phyloP scores from a whole-genome alignment of 2,329 filamentous ascomycete species.

The Phialophora expanda region DNA sequence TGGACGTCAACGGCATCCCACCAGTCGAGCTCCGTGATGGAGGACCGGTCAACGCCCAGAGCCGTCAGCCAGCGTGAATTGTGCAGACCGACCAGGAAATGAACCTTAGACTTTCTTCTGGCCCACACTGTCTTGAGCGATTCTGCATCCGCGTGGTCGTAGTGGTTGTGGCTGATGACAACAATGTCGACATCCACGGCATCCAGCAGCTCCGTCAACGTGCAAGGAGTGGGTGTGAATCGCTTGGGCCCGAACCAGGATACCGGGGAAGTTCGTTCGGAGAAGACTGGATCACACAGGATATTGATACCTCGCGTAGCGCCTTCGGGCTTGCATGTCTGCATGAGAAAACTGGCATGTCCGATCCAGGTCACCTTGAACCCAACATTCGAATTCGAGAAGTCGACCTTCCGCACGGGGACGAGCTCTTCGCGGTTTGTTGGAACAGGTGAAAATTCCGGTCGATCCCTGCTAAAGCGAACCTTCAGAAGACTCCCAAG shows the following conservation, averaged over 20 bases:
- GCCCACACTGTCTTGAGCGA: constrained; percentile 51
- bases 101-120: constrained; percentile 51
- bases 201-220: constrained; percentile 56
- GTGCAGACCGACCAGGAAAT: constrained; percentile 52
- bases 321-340: constrained; percentile 43
- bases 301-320: constrained; percentile 51
- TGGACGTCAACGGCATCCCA: constrained; percentile 52
- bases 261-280: constrained; percentile 55
- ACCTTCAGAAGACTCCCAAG: constrained; percentile 45
- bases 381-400: constrained; percentile 26
- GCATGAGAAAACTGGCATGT: constrained; percentile 57
- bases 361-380: constrained; percentile 59
- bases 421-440: constrained; percentile 49
- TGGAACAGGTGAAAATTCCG: constrained; percentile 53
- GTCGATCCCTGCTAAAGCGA: constrained; percentile 35
- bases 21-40: constrained; percentile 58
- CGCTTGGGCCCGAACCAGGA: constrained; percentile 57
- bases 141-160: constrained; percentile 59
- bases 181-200: constrained; percentile 53
- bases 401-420: constrained; percentile 43
- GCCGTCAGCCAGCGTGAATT: constrained; percentile 35
- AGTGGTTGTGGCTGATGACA: constrained; percentile 62
- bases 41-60: constrained; percentile 45
- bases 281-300: constrained; percentile 61
- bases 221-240: constrained; percentile 59